Evolutionary conservation across 495 filamentous ascomycete species (phyloP).

Genomic region (Aspergillus panamensis): DNA sequence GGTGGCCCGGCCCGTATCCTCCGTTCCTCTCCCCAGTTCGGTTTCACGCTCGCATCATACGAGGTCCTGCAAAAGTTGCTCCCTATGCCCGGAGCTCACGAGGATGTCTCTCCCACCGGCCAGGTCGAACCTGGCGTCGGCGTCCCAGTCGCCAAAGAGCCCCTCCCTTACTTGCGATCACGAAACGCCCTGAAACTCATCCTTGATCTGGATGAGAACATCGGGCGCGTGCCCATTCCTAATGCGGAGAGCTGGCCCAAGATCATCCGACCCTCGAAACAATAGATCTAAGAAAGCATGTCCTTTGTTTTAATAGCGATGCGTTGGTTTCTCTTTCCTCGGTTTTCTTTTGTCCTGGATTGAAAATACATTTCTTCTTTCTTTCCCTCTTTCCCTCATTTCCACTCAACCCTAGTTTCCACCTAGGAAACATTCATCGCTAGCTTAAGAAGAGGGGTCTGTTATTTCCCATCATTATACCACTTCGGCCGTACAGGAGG

Average conservation of each 20-base stretch:
- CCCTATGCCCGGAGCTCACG: slow-evolving; percentile 69
- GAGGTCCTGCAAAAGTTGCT: slow-evolving; percentile 82
- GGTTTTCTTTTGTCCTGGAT: slow-evolving; percentile 20
- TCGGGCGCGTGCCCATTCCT: slow-evolving; percentile 65
- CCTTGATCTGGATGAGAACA: slow-evolving; percentile 87
- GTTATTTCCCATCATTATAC: background rate
- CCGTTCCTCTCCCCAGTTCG: slow-evolving; percentile 93
- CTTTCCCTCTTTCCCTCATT: slow-evolving; percentile 4
- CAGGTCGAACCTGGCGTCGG: slow-evolving; percentile 54
- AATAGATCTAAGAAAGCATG: slow-evolving; percentile 24
- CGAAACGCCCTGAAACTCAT: slow-evolving; percentile 96
- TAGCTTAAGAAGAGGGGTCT: background rate
- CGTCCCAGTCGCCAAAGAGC: slow-evolving; percentile 55
- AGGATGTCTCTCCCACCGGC: slow-evolving; percentile 43
- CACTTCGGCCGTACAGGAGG: background rate
- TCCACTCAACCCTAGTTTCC: background rate
- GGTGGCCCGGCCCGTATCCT: slow-evolving; percentile 92
- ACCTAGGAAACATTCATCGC: background rate
- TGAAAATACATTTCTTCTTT: slow-evolving; percentile 21
- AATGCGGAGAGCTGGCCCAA: slow-evolving; percentile 46
- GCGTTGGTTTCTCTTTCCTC: slow-evolving; percentile 19
- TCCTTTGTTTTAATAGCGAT: slow-evolving; percentile 33
- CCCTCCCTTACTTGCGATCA: slow-evolving; percentile 79
- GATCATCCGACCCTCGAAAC: slow-evolving; percentile 34
- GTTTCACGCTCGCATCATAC: slow-evolving; percentile 93